Percentiles rank a stretch among this genome's conserved stretches.
Evolutionary conservation across 2,329 filamentous ascomycete genomes (phyloP).

Genomic region (Fusarium gaditjirri): DNA sequence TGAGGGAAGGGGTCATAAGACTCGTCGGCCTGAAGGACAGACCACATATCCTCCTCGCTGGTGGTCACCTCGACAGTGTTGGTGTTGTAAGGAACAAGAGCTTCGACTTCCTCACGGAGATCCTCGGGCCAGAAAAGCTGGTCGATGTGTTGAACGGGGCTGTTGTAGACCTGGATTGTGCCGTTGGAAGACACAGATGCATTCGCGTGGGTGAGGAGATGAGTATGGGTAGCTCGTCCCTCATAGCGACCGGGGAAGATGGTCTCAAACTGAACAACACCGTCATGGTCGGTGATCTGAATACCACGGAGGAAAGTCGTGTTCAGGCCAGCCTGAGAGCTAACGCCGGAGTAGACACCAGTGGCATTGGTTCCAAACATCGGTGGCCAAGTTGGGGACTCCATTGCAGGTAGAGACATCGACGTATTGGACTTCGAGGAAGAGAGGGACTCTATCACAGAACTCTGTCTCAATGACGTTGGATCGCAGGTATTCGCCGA

Average conservation of each 20-base stretch:
- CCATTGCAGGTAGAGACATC: not conserved
- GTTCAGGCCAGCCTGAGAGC: conserved; percentile 1
- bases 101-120: not conserved
- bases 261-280: conserved; percentile 9
- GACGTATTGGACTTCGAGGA: conserved; percentile 18
- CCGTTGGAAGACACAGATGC: conserved; percentile 2
- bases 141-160: conserved; percentile 5
- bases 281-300: conserved; percentile 7
- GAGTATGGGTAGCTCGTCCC: not conserved
- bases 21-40: conserved; percentile 2
- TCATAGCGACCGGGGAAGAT: conserved; percentile 12
- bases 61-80: not conserved
- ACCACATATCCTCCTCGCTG: conserved; percentile 15
- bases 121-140: conserved; percentile 20
- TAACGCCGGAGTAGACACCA: conserved; percentile 5
- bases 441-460: conserved; percentile 2
- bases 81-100: not conserved
- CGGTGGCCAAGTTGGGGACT: conserved; percentile 1
- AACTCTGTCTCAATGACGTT: conserved; percentile 4
- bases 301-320: conserved; percentile 15
- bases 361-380: conserved; percentile 16
- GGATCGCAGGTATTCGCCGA: conserved; percentile 8
- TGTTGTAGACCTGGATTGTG: conserved; percentile 13
- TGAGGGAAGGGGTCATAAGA: conserved; percentile 18
- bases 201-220: conserved; percentile 8